These are phyloP conservation scores for Turritis glabra DNA, from an alignment of 345 rosid genomes.

Conservation along the genomic window DNA sequence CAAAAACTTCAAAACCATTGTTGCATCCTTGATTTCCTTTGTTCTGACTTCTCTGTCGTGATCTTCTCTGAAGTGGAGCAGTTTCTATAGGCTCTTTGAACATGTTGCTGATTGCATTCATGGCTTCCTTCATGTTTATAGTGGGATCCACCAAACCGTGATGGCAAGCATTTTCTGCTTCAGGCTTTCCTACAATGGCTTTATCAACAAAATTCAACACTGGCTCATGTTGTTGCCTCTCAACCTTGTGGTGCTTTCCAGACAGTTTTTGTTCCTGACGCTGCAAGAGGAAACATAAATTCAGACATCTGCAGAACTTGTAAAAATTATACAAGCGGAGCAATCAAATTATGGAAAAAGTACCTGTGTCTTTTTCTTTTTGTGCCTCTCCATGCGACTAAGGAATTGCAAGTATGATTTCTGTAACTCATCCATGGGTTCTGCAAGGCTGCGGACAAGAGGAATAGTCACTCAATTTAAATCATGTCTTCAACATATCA, in stretches of 20 bases:
- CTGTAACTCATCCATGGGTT: conserved; percentile 81
- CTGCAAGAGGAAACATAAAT: conserved; percentile 37
- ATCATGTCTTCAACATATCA: neutral
- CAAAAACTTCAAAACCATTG: conserved; percentile 51
- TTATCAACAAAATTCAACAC: conserved; percentile 66
- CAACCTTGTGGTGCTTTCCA: conserved; percentile 31
- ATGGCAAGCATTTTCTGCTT: conserved; percentile 79
- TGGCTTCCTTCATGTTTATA: conserved; percentile 83
- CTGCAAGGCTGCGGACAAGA: conserved; percentile 69
- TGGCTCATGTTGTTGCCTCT: conserved; percentile 38
- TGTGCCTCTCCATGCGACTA: conserved; percentile 66
- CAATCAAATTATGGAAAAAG: conserved; percentile 17
- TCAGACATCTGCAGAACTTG: conserved; percentile 16
- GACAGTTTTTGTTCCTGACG: conserved; percentile 47
- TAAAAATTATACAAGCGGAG: neutral
- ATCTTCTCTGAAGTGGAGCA: conserved; percentile 52
- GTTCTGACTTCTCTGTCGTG: conserved; percentile 38
- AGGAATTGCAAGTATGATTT: conserved; percentile 85
- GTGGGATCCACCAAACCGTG: conserved; percentile 92
- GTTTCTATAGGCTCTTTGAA: conserved; percentile 78
- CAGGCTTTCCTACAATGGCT: conserved; percentile 71
- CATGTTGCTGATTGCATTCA: conserved; percentile 81
- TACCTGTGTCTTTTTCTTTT: conserved; percentile 66
- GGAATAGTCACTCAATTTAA: neutral
- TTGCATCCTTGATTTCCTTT: conserved; percentile 43